Percentiles rank a stretch among this genome's conserved stretches.
phyloP scores from a whole-genome alignment of 2,329 filamentous ascomycete species.

The Trichophaea hybrida region DNA sequence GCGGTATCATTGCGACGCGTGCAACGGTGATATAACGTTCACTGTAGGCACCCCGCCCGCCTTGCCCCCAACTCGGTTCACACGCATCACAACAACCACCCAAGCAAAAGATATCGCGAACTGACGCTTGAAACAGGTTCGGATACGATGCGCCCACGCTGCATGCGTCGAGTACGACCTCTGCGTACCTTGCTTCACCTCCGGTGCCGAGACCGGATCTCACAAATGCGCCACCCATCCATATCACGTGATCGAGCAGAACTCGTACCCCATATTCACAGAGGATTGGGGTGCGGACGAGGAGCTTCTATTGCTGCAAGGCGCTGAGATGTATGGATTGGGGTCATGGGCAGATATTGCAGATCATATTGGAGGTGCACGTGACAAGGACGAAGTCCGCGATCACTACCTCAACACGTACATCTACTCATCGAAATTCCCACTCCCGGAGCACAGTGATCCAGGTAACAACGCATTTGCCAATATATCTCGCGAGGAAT shows the following conservation, averaged over 20 bases:
- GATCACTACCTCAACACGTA: conserved; percentile 88
- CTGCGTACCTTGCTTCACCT: conserved; percentile 86
- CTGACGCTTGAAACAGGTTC: conserved; percentile 46
- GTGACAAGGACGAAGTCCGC: conserved; percentile 86
- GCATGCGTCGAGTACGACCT: conserved; percentile 89
- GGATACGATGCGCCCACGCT: conserved; percentile 76
- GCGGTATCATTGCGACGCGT: conserved; percentile 96
- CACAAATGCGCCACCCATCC: conserved; percentile 79
- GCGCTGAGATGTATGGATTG: conserved; percentile 87
- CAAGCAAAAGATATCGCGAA: neutral
- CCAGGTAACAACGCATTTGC: conserved; percentile 66
- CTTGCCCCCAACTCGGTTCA: neutral
- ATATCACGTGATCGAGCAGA: conserved; percentile 92
- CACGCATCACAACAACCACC: neutral
- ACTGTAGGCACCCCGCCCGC: conserved; percentile 49
- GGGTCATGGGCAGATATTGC: conserved; percentile 97
- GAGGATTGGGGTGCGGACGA: conserved; percentile 95
- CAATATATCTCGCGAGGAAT: conserved; percentile 74
- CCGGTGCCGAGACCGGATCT: conserved; percentile 62
- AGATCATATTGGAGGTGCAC: conserved; percentile 91
- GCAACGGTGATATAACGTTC: conserved; percentile 89
- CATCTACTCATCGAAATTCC: conserved; percentile 68
- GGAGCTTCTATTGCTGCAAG: conserved; percentile 82
- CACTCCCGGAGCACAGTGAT: conserved; percentile 71
- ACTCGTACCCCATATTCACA: conserved; percentile 93